Evolutionary conservation across 768 basidiomycete genomes (phyloP).

Genomic region (Rossbeevera mucosa): DNA sequence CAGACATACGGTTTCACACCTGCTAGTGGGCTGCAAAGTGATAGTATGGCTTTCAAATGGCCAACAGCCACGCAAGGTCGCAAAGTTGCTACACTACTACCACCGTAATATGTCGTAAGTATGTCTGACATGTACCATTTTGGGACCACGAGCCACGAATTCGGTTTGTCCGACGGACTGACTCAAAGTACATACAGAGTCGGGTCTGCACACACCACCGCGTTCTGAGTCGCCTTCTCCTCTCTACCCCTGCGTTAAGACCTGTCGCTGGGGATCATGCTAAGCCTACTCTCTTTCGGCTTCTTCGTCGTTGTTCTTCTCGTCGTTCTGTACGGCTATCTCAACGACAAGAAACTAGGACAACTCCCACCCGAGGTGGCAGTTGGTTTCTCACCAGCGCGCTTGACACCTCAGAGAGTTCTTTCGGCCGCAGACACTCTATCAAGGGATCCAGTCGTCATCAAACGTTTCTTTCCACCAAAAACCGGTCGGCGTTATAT

Average conservation of each 20-base stretch:
- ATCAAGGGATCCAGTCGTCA: conserved; percentile 31
- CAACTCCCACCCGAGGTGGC: conserved; percentile 44
- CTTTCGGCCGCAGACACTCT: conserved; percentile 36
- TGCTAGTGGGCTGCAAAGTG: not conserved
- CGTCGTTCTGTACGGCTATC: conserved; percentile 36
- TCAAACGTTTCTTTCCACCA: conserved; percentile 50
- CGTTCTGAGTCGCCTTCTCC: not conserved
- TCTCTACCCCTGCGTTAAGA: not conserved
- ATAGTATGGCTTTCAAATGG: not conserved
- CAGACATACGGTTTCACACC: not conserved
- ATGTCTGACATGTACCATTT: not conserved
- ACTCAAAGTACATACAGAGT: not conserved
- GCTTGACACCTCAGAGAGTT: conserved; percentile 44
- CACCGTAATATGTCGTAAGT: not conserved
- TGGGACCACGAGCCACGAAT: not conserved
- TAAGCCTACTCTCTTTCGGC: conserved; percentile 5
- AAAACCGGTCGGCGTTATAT: conserved; percentile 74
- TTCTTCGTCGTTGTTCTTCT: conserved; percentile 4
- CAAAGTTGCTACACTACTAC: not conserved
- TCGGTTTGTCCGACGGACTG: not conserved
- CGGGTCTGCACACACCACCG: not conserved
- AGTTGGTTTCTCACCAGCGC: conserved; percentile 44
- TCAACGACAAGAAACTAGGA: conserved; percentile 55
- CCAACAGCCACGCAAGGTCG: not conserved
- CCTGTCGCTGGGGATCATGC: conserved; percentile 15